Percentiles rank a stretch among this genome's conserved stretches.
phyloP scores from a whole-genome alignment of 2,329 filamentous ascomycete genomes.

The Cyphellophora europaea region DNA sequence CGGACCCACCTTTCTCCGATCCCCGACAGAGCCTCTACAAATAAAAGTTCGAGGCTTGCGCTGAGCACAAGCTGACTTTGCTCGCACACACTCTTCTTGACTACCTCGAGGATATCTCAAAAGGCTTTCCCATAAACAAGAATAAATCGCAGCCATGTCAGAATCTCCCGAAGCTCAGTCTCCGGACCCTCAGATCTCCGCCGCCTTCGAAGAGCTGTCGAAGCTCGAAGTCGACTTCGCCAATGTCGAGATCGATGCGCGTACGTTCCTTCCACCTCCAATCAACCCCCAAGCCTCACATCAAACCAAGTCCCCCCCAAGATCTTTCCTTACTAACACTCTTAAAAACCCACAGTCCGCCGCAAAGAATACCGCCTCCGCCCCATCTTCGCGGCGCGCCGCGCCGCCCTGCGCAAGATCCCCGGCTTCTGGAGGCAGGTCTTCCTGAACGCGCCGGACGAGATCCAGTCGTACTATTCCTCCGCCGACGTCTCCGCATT shows the following conservation, averaged over 20 bases:
- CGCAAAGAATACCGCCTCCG: conserved; percentile 14
- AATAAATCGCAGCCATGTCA: no score
- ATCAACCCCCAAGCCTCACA: not conserved
- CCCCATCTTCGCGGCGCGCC: conserved; percentile 68
- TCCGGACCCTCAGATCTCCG: conserved; percentile 1
- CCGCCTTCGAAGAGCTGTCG: conserved; percentile 50
- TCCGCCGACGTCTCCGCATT: conserved; percentile 69
- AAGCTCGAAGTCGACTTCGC: conserved; percentile 78
- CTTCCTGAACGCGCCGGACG: conserved; percentile 73
- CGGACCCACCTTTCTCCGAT: no score
- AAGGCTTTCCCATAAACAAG: no score
- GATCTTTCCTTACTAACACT: conserved; percentile 1
- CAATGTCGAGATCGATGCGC: conserved; percentile 69
- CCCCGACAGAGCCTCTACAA: no score
- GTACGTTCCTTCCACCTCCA: conserved; percentile 45
- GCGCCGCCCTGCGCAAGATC: conserved; percentile 60
- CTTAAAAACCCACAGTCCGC: conserved; percentile 7
- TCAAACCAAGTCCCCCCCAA: not conserved
- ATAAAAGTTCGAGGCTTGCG: no score
- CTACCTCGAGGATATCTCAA: no score
- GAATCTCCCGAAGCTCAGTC: no score
- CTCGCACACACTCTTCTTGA: no score
- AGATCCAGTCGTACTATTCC: conserved; percentile 82
- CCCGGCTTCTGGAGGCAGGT: conserved; percentile 93
- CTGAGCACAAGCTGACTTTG: no score